These are phyloP conservation scores for Microsporum canis DNA, from an alignment of 2,329 filamentous ascomycete species.

Conservation along the genomic window DNA sequence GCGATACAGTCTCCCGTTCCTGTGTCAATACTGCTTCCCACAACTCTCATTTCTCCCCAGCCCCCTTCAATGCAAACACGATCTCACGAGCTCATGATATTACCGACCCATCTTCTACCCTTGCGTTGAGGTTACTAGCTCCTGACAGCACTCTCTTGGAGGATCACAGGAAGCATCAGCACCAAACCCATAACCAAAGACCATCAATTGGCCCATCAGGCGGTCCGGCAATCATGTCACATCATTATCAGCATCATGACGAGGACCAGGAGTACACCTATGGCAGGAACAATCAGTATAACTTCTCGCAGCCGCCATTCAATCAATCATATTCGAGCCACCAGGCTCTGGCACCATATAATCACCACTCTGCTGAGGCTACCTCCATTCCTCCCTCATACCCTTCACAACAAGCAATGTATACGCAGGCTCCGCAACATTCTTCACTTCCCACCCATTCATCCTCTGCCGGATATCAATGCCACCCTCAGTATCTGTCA, in stretches of 20 bases:
- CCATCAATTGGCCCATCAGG: neutral
- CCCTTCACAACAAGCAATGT: conserved; percentile 24
- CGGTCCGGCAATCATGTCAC: conserved; percentile 18
- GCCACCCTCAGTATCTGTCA: conserved; percentile 24
- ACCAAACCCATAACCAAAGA: neutral
- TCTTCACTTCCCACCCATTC: conserved; percentile 16
- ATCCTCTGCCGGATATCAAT: conserved; percentile 21
- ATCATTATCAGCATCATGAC: conserved; percentile 18
- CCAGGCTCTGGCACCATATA: conserved; percentile 27
- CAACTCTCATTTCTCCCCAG: neutral
- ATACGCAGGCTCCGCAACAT: conserved; percentile 24
- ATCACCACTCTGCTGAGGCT: conserved; percentile 23
- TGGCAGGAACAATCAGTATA: conserved; percentile 18
- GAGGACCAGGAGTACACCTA: conserved; percentile 19
- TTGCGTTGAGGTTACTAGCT: neutral
- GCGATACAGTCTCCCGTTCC: neutral
- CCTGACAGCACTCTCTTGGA: conserved; percentile 2
- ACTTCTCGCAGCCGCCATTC: conserved; percentile 18
- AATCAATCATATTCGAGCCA: conserved; percentile 28
- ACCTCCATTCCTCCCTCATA: conserved; percentile 24
- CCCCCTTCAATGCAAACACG: conserved; percentile 1
- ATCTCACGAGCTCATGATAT: neutral
- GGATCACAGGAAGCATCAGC: conserved; percentile 2
- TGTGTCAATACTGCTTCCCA: neutral
- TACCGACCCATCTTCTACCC: neutral